Evolutionary conservation across 1,139 yeast species (phyloP).

Genomic region (Magnusiomyces tetraspermus): DNA sequence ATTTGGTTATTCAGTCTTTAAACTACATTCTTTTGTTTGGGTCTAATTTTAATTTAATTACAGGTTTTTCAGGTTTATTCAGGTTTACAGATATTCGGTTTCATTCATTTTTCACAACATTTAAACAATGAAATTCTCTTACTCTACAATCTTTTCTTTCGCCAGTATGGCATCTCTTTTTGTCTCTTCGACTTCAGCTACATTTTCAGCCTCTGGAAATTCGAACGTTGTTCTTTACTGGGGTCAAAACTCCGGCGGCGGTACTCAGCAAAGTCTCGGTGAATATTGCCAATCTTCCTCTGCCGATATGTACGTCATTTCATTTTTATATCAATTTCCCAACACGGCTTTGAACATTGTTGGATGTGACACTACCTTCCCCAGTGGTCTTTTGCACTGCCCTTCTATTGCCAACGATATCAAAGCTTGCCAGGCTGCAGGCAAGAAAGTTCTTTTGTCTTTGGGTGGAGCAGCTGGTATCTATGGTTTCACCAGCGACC

Average conservation of each 20-base stretch:
- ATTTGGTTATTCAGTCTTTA: no score
- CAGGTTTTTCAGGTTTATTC: no score
- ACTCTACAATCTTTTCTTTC: not conserved
- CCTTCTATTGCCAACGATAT: conserved; percentile 59
- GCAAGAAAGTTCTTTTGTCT: conserved; percentile 64
- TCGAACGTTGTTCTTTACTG: conserved; percentile 58
- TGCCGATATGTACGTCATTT: conserved; percentile 63
- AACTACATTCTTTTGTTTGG: no score
- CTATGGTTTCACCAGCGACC: conserved; percentile 58
- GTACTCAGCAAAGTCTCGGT: conserved; percentile 49
- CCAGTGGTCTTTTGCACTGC: conserved; percentile 49
- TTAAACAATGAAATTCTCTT: not conserved
- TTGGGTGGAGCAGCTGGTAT: conserved; percentile 75
- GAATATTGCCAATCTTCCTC: conserved; percentile 59
- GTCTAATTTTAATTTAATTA: no score
- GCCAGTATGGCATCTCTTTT: conserved; percentile 3
- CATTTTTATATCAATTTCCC: conserved; percentile 61
- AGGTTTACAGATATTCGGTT: no score
- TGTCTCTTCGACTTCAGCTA: conserved; percentile 3
- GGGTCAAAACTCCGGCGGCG: conserved; percentile 80
- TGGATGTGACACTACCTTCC: conserved; percentile 48
- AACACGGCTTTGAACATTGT: conserved; percentile 49
- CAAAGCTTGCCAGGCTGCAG: conserved; percentile 58
- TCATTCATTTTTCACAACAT: not conserved
- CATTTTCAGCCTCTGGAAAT: conserved; percentile 11